These are phyloP conservation scores for Colletotrichum tofieldiae DNA, from an alignment of 2,329 filamentous ascomycete species.

Conservation along the genomic window DNA sequence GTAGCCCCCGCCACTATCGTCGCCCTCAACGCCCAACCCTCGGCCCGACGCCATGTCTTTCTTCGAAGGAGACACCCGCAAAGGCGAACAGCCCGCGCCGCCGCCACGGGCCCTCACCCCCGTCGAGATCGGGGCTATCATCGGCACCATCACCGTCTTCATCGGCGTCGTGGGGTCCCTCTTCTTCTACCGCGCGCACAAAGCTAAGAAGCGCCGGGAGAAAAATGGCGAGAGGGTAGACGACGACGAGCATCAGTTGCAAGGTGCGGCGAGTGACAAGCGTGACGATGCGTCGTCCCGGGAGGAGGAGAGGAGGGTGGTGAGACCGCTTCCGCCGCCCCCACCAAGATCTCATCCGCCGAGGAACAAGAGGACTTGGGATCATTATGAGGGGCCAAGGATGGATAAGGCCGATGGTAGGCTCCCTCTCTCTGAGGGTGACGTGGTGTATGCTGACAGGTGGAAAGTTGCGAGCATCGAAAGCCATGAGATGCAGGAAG, in stretches of 20 bases:
- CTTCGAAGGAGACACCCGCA: constrained; percentile 41
- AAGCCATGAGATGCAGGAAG: constrained; percentile 26
- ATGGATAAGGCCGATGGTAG: constrained; percentile 22
- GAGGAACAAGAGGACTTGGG: constrained; percentile 26
- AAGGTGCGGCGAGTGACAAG: constrained; percentile 18
- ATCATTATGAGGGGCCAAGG: constrained; percentile 6
- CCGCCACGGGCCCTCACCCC: constrained; percentile 44
- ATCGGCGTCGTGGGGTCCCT: constrained; percentile 45
- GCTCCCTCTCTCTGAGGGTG: background rate
- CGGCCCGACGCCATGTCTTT: constrained; percentile 36
- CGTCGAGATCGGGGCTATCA: constrained; percentile 50
- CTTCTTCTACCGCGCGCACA: constrained; percentile 46
- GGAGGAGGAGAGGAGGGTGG: background rate
- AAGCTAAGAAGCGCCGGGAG: constrained; percentile 29
- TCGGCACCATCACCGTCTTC: constrained; percentile 46
- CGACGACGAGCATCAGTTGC: constrained; percentile 16
- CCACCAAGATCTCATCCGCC: background rate
- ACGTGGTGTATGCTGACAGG: background rate
- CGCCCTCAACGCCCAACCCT: background rate
- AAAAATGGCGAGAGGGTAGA: constrained; percentile 4
- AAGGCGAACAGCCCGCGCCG: constrained; percentile 32
- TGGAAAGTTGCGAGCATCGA: constrained; percentile 20
- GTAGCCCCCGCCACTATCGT: background rate
- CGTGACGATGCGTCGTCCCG: constrained; percentile 15
- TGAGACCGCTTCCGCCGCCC: background rate